phyloP scores from a whole-genome alignment of 31 red algal species.

The Bonnemaisonia californica region DNA sequence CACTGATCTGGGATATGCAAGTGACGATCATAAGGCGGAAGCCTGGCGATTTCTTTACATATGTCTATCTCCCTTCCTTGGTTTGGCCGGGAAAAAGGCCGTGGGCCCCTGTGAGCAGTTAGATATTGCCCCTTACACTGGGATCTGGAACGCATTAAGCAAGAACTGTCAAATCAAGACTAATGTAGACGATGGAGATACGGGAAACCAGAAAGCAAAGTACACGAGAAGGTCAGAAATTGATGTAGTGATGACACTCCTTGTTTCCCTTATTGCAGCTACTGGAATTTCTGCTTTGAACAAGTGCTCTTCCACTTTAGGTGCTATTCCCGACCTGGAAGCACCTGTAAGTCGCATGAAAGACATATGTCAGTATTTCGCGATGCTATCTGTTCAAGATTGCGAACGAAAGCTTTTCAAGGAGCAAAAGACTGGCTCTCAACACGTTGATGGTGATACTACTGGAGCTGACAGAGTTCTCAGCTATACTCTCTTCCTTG shows the following conservation, averaged over 20 bases:
- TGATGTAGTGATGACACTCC: background rate
- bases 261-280: background rate
- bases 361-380: slow-evolving; percentile 57
- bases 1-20: background rate
- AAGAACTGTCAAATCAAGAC: background rate
- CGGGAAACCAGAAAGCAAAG: background rate
- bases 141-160: background rate
- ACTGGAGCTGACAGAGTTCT: background rate
- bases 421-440: background rate
- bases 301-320: background rate
- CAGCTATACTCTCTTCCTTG: slow-evolving; percentile 29
- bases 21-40: background rate
- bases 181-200: background rate
- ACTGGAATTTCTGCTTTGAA: background rate
- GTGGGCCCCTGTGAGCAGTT: background rate
- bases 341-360: background rate
- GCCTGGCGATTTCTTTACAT: background rate
- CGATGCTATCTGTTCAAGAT: slow-evolving; percentile 46
- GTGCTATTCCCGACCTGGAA: background rate
- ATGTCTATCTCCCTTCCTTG: background rate
- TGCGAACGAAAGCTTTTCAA: background rate
- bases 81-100: background rate
- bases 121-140: background rate
- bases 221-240: background rate
- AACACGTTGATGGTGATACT: background rate